phyloP scores from a whole-genome alignment of 768 basidiomycete genomes.

The Phanerodontia chrysosporium region DNA sequence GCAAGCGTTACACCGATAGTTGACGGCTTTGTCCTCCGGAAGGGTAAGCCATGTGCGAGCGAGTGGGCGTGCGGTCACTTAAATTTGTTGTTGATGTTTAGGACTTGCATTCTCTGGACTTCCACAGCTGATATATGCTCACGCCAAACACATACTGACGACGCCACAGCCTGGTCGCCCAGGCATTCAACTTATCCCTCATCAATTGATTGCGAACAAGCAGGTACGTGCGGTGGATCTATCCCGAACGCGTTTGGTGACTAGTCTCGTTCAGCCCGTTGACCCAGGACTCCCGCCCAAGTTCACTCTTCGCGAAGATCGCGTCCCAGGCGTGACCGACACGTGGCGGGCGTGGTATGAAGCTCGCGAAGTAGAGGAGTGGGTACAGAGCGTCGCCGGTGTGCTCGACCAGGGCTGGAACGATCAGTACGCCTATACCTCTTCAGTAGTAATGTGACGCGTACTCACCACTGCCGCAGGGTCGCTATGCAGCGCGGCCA shows the following conservation, averaged over 20 bases:
- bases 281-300: slow-evolving; percentile 62
- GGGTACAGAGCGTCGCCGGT: slow-evolving; percentile 85
- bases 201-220: slow-evolving; percentile 88
- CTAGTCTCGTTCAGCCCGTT: slow-evolving; percentile 51
- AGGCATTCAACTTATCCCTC: slow-evolving; percentile 70
- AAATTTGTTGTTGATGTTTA: slow-evolving; percentile 27
- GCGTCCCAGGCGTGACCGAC: slow-evolving; percentile 65
- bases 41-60: slow-evolving; percentile 49
- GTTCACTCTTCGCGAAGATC: slow-evolving; percentile 72
- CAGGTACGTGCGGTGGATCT: slow-evolving; percentile 33
- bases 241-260: slow-evolving; percentile 10
- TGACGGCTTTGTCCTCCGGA: slow-evolving; percentile 95
- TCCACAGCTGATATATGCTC: slow-evolving; percentile 76
- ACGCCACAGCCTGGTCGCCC: slow-evolving; percentile 45
- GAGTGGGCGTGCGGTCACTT: neutral
- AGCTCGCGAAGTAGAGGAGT: slow-evolving; percentile 82
- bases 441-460: neutral
- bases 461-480: slow-evolving; percentile 32
- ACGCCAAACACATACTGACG: slow-evolving; percentile 66
- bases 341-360: slow-evolving; percentile 84
- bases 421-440: slow-evolving; percentile 58
- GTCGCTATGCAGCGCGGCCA: slow-evolving; percentile 50
- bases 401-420: slow-evolving; percentile 88
- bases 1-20: slow-evolving; percentile 94
- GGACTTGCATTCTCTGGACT: slow-evolving; percentile 75